phyloP scores from a whole-genome alignment of 2,329 filamentous ascomycete species.

The Teratosphaeria nubilosa region DNA sequence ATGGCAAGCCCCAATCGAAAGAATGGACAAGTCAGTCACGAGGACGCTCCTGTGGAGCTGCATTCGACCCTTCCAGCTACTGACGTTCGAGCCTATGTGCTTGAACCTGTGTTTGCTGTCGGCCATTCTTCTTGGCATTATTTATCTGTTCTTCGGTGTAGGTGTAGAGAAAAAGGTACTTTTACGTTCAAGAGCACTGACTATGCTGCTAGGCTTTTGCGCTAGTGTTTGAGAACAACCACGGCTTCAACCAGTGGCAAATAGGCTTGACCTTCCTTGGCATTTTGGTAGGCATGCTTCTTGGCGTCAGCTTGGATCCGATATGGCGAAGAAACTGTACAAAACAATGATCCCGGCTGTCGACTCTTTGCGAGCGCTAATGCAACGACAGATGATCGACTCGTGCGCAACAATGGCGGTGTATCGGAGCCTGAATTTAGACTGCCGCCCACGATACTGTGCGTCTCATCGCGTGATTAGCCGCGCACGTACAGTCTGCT shows the following conservation, averaged over 20 bases:
- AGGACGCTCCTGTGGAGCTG: slow-evolving; percentile 42
- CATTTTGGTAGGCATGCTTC: slow-evolving; percentile 57
- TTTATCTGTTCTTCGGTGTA: slow-evolving; percentile 78
- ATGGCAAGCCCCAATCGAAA: slow-evolving; percentile 71
- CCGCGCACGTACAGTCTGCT: slow-evolving; percentile 9
- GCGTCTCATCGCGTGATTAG: slow-evolving; percentile 6
- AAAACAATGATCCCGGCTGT: slow-evolving; percentile 1
- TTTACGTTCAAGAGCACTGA: slow-evolving; percentile 1
- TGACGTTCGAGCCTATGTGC: slow-evolving; percentile 68
- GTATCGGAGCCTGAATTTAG: slow-evolving; percentile 78
- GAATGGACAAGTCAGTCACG: slow-evolving; percentile 55
- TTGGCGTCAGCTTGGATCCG: slow-evolving; percentile 52
- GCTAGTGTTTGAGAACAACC: slow-evolving; percentile 63
- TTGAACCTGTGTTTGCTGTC: slow-evolving; percentile 72
- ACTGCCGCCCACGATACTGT: slow-evolving; percentile 53
- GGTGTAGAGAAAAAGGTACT: neutral
- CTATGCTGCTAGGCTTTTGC: slow-evolving; percentile 52
- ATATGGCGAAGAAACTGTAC: slow-evolving; percentile 52
- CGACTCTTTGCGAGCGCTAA: slow-evolving; percentile 1
- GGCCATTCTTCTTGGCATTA: slow-evolving; percentile 72
- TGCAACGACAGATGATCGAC: slow-evolving; percentile 31
- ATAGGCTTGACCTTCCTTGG: slow-evolving; percentile 69
- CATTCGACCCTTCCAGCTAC: slow-evolving; percentile 63
- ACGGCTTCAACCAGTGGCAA: slow-evolving; percentile 71
- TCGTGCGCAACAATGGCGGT: slow-evolving; percentile 47